phyloP scores from a whole-genome alignment of 139 green algal species.

The Coelastrella sp. region DNA sequence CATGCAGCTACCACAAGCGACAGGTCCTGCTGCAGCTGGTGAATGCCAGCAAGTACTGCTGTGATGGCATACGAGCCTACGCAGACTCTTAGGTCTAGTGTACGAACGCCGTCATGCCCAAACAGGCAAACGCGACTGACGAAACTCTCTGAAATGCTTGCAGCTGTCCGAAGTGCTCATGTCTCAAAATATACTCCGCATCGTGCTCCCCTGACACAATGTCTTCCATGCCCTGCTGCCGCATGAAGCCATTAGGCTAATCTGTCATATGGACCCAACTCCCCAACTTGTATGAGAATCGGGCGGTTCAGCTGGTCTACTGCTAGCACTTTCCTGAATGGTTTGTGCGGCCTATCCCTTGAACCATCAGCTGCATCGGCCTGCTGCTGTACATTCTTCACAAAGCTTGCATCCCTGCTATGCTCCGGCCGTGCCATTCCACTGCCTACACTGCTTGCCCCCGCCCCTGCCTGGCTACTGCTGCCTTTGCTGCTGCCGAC shows the following conservation, averaged over 20 bases:
- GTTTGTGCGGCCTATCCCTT: background rate
- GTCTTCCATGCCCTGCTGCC: background rate
- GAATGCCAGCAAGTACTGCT: too few relatives aligned
- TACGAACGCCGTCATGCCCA: too few relatives aligned
- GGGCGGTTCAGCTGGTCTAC: background rate
- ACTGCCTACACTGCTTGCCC: background rate
- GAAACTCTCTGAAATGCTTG: too few relatives aligned
- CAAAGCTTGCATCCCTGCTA: background rate
- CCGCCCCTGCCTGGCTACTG: background rate
- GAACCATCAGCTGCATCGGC: background rate
- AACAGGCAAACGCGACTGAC: too few relatives aligned
- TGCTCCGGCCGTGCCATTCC: background rate
- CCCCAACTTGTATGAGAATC: conserved; percentile 8
- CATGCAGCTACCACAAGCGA: too few relatives aligned
- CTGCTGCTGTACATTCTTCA: background rate
- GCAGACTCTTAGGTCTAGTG: too few relatives aligned
- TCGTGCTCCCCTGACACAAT: background rate
- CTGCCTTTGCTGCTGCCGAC: background rate
- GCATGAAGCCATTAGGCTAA: background rate
- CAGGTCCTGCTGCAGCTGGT: too few relatives aligned
- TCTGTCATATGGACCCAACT: conserved; percentile 27
- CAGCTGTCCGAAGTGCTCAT: background rate
- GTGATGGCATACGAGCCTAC: too few relatives aligned
- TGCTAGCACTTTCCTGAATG: background rate
- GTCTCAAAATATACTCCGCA: background rate